phyloP scores from a whole-genome alignment of 768 basidiomycete genomes.

The Amanita pseudoporphyria region DNA sequence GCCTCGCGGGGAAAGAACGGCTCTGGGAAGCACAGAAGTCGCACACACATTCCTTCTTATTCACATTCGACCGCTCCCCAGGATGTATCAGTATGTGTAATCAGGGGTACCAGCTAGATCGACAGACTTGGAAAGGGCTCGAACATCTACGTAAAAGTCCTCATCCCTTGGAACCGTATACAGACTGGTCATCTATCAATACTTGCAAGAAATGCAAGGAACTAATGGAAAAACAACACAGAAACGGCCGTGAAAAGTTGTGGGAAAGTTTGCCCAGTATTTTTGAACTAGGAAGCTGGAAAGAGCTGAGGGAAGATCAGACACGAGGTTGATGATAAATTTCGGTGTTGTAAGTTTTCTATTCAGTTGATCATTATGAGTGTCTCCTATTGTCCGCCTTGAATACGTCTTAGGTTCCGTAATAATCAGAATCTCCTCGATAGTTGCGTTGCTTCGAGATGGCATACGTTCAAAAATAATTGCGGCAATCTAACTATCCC shows the following conservation, averaged over 20 bases:
- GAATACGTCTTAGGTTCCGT: neutral
- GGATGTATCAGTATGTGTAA: slow-evolving; percentile 20
- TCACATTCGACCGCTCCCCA: slow-evolving; percentile 24
- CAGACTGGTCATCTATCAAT: slow-evolving; percentile 22
- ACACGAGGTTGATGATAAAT: slow-evolving; percentile 4
- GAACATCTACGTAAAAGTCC: slow-evolving; percentile 26
- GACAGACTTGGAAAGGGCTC: slow-evolving; percentile 20
- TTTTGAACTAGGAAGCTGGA: slow-evolving; percentile 30
- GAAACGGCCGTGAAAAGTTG: slow-evolving; percentile 24
- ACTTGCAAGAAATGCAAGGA: slow-evolving; percentile 24
- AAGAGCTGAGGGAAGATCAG: slow-evolving; percentile 26
- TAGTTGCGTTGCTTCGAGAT: no score
- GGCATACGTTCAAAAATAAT: no score
- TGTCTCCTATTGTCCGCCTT: neutral
- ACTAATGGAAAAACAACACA: slow-evolving; percentile 21
- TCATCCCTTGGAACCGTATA: slow-evolving; percentile 29
- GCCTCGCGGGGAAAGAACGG: slow-evolving; percentile 28
- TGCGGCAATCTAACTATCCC: no score
- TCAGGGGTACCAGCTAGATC: slow-evolving; percentile 16
- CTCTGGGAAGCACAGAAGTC: slow-evolving; percentile 31
- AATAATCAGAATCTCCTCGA: no score
- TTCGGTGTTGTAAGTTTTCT: neutral
- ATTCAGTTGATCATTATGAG: neutral
- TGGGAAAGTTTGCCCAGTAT: slow-evolving; percentile 27
- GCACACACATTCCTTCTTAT: slow-evolving; percentile 25